Evolutionary conservation across 78 protist genomes (phyloP), one percentile per base, ranked within the genome.

Genomic region (Dictyostelium capitatum): DNA sequence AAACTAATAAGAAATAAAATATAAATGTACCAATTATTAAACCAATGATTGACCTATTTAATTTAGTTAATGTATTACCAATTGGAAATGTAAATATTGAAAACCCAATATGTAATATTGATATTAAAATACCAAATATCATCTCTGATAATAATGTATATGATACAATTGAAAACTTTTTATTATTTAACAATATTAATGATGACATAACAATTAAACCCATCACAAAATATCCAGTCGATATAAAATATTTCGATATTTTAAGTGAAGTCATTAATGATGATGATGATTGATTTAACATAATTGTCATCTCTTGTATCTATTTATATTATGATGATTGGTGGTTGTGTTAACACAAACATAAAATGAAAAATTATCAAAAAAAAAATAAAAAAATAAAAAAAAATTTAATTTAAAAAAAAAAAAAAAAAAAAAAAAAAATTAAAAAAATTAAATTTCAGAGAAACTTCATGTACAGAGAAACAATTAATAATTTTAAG

Each of bases 41-140:
- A 30, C 92, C 92, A 62, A 64, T 62, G 41, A 87, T 10, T 8
- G 92, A 48, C 41, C 92, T 79, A 54, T 72, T 74, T 20, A 83
- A 12, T 56, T 83, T 83, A 30, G 25, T 30, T 65, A 30, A 6
- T 11, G 59, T 43, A 32, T 15, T 47, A 30, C 23, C 10, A 46
- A 57, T 47, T 17, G 89, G 89, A 48, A 59, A 82, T 6, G 73
- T 23, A 70, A 65, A 67, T 48, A 82, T n/a, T n/a, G 79, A 72
- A 65, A 82, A 82, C 19, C 70, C 77, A 6, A 82, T 37, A 48
- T 82, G 89, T 28, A 67, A 12, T 48, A 56, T 14, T 25, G 48
- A 64, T n/a, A 82, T 43, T n/a, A 50, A 6, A 2, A 25, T 8
- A 6, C 89, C 73, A 32, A 67, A 48, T 20, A 50, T 64, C 8